These are phyloP conservation scores for Ustilago esculenta DNA, from an alignment of 1,284 basidiomycete species.

Conservation along the genomic window DNA sequence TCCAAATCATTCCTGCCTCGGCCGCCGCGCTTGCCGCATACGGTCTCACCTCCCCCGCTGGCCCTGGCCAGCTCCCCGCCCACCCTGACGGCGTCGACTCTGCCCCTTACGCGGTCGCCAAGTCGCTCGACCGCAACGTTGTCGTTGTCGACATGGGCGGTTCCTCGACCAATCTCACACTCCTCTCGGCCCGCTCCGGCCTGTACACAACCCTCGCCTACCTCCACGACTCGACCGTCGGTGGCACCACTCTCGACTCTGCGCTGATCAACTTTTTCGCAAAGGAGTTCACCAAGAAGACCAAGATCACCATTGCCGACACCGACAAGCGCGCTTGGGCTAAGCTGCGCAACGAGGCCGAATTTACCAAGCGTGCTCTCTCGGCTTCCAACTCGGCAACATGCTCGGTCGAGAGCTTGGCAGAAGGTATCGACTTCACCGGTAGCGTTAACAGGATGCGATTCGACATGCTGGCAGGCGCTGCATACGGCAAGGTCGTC, in stretches of 20 bases:
- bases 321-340: constrained; percentile 81
- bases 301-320: constrained; percentile 76
- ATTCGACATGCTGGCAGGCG: constrained; percentile 85
- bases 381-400: constrained; percentile 88
- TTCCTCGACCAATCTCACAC: constrained; percentile 71
- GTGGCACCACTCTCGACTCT: constrained; percentile 78
- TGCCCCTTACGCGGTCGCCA: constrained; percentile 68
- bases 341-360: constrained; percentile 89
- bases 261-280: constrained; percentile 90
- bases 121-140: constrained; percentile 71
- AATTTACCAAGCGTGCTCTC: constrained; percentile 93
- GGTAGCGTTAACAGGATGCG: constrained; percentile 91
- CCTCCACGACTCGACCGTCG: constrained; percentile 70
- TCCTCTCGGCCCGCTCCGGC: constrained; percentile 71
- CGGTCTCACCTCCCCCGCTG: constrained; percentile 68
- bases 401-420: constrained; percentile 89
- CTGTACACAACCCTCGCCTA: constrained; percentile 71
- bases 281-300: constrained; percentile 97
- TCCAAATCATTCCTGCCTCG: constrained; percentile 82
- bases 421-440: constrained; percentile 92
- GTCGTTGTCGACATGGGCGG: constrained; percentile 73
- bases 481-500: constrained; percentile 79
- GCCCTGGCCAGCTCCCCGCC: constrained; percentile 68
- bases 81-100: constrained; percentile 64
- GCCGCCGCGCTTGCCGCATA: constrained; percentile 77